Percentiles rank a stretch among this genome's conserved stretches.
These are phyloP conservation scores for Alternaria arborescens DNA, from an alignment of 2,329 filamentous ascomycete genomes.

Conservation along the genomic window DNA sequence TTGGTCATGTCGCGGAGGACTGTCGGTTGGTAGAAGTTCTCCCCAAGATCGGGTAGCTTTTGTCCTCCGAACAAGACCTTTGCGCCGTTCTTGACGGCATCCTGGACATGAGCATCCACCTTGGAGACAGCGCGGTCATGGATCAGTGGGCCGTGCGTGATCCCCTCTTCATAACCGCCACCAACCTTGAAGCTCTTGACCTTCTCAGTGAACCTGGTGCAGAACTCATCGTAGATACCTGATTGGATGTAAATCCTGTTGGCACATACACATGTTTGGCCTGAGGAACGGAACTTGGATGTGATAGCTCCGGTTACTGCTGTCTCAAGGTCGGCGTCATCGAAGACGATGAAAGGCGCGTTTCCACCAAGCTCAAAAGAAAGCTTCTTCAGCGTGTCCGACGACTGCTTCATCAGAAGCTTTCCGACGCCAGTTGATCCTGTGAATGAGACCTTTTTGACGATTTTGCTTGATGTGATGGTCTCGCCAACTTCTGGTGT, in stretches of 20 bases:
- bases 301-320: constrained; percentile 84
- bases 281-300: constrained; percentile 92
- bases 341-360: constrained; percentile 95
- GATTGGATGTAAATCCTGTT: constrained; percentile 84
- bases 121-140: constrained; percentile 73
- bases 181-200: constrained; percentile 80
- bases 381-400: constrained; percentile 82
- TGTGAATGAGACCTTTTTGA: constrained; percentile 95
- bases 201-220: constrained; percentile 72
- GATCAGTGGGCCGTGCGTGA: constrained; percentile 84
- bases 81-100: constrained; percentile 44
- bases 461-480: constrained; percentile 76
- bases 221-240: constrained; percentile 80
- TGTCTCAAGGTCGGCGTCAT: constrained; percentile 87
- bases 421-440: constrained; percentile 73
- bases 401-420: constrained; percentile 89
- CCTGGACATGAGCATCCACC: constrained; percentile 49
- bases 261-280: constrained; percentile 87
- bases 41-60: constrained; percentile 75
- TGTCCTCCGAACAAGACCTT: constrained; percentile 64
- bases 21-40: constrained; percentile 90
- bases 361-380: constrained; percentile 95
- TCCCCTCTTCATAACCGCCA: constrained; percentile 72
- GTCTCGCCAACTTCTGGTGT: constrained; percentile 79
- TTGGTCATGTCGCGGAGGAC: constrained; percentile 86